Evolutionary conservation across 192 early-diverging fungal species (phyloP).

Genomic region (Coemansia sp.): DNA sequence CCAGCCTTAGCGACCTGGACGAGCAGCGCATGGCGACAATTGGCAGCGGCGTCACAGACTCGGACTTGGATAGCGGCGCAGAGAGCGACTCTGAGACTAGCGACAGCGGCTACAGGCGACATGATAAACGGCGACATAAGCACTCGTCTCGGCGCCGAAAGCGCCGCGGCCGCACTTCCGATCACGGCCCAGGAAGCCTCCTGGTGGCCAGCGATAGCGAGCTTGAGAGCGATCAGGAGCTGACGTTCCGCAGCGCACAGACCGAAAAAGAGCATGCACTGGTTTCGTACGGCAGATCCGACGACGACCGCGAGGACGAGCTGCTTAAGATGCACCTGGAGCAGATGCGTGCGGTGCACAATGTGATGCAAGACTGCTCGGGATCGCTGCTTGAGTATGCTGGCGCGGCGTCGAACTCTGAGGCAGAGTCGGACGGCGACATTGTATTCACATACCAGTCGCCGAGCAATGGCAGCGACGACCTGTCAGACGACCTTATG

Average conservation of each 20-base stretch:
- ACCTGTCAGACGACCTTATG: conserved; percentile 36
- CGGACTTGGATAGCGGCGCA: conserved; percentile 33
- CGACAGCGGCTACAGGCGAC: not conserved
- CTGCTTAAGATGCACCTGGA: conserved; percentile 47
- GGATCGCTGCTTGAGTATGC: conserved; percentile 27
- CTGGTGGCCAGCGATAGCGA: conserved; percentile 6
- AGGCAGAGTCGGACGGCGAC: conserved; percentile 15
- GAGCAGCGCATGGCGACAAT: conserved; percentile 25
- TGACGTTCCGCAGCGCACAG: conserved; percentile 33
- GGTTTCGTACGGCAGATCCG: conserved; percentile 8
- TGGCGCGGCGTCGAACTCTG: conserved; percentile 6
- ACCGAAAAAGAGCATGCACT: conserved; percentile 39
- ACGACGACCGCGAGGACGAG: conserved; percentile 37
- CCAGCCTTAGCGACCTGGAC: conserved; percentile 48
- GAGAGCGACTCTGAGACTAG: conserved; percentile 44
- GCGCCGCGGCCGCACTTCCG: not conserved
- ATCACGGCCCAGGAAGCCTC: not conserved
- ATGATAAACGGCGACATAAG: not conserved
- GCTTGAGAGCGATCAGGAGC: conserved; percentile 38
- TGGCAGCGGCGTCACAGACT: conserved; percentile 1
- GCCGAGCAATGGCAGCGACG: conserved; percentile 14
- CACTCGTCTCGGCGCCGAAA: not conserved
- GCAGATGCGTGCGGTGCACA: conserved; percentile 45
- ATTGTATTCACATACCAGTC: conserved; percentile 39
- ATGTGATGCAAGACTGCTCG: conserved; percentile 36